Evolutionary conservation across 352 stramenopile species (phyloP).

Genomic region (Pythium graminicola): DNA sequence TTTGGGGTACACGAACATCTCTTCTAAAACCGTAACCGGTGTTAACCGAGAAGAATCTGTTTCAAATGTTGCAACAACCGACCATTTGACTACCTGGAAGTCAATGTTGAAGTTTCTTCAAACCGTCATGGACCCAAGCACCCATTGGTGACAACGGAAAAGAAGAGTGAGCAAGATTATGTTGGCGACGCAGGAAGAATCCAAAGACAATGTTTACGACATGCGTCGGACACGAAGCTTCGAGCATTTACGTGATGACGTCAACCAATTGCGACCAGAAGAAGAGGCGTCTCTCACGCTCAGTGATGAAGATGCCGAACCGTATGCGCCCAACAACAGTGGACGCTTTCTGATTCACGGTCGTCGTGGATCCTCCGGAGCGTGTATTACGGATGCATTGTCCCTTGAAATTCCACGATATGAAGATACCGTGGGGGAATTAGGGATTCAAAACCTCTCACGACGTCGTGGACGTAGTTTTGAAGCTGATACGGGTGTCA

Average conservation of each 20-base stretch:
- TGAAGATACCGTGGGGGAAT: slow-evolving; percentile 19
- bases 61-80: background rate
- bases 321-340: background rate
- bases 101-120: slow-evolving; percentile 23
- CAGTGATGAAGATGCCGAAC: slow-evolving; percentile 7
- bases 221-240: slow-evolving; percentile 52
- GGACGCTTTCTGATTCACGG: background rate
- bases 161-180: background rate
- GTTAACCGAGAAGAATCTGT: background rate
- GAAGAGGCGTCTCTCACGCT: slow-evolving; percentile 9
- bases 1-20: background rate
- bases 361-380: slow-evolving; percentile 6
- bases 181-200: background rate
- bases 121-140: no score
- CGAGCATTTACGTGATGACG: slow-evolving; percentile 26
- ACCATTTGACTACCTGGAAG: slow-evolving; percentile 13
- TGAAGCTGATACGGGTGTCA: slow-evolving; percentile 17
- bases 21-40: background rate
- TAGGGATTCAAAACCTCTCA: slow-evolving; percentile 19
- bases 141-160: no score
- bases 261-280: slow-evolving; percentile 19
- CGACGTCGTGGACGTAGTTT: slow-evolving; percentile 20
- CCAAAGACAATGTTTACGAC: background rate
- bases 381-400: slow-evolving; percentile 32
- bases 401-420: slow-evolving; percentile 39